Evolutionary conservation across 2,329 filamentous ascomycete genomes (phyloP), one percentile per base, ranked within the genome.

Genomic region (Dendryphion nanum): DNA sequence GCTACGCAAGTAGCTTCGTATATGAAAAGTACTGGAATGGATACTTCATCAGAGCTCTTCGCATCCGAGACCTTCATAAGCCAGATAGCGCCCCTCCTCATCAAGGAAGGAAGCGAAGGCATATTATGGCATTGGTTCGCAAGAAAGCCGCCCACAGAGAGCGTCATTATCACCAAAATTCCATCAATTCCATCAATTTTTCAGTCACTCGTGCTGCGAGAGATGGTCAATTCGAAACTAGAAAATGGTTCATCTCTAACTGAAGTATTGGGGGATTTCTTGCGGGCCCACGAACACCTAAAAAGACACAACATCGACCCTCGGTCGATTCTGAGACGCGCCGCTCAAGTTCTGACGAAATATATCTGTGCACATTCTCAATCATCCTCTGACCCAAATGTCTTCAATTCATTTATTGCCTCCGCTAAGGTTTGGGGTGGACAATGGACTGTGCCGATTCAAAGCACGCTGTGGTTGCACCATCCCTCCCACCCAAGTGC

Each of bases 81-180:
- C 14, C 45, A 38, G 15, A 35, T 65, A 16, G 42, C 61, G 3
- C 37, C 48, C 14, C 30, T 53, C 14, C 45, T 63, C 5, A 19
- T 59, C 10, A 38, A 44, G 21, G 52, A 61, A 23, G 52, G 48
- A 15, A 44, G 57, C 29, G 41, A 39, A 7, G 30, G 38, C 10
- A 45, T 42, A 12, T 37, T 57, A 19, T 66, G 60, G 62, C 53
- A 49, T 17, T 63, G 59, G 61, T 53, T 60, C 34, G 23, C 10
- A 26, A n/a, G n/a, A n/a, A 10, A 10, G 10, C 10, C n/a, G 10
- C 23, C 23, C n/a, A n/a, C 23, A 26, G 10, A n/a, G 10, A n/a
- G n/a, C n/a, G 23, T 26, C 23, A 10, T n/a, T 10, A 10, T 10
- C n/a, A 26, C 23, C 23, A 26, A 26, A 26, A n/a, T 10, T 10